phyloP scores from a whole-genome alignment of 495 filamentous ascomycete species.

The Penicillium taxi region DNA sequence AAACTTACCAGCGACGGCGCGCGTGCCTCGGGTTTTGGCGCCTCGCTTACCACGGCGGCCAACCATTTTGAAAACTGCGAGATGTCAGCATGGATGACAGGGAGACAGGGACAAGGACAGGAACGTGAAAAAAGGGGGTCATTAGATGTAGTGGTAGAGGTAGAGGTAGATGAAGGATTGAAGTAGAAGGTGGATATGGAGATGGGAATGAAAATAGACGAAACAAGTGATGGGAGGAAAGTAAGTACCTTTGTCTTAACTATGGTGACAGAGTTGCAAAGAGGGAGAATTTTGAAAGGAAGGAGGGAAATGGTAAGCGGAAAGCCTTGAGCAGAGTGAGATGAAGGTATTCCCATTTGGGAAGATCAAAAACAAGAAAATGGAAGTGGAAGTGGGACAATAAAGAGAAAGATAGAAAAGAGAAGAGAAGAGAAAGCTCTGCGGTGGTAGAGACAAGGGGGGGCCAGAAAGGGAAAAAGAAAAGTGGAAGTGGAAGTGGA shows the following conservation, averaged over 20 bases:
- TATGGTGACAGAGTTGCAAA: too few relatives aligned
- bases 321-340: too few relatives aligned
- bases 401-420: constrained; percentile 2
- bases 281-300: too few relatives aligned
- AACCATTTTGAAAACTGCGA: too few relatives aligned
- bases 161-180: not conserved
- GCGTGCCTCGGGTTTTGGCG: too few relatives aligned
- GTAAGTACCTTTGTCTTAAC: too few relatives aligned
- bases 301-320: too few relatives aligned
- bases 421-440: not conserved
- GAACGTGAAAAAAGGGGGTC: too few relatives aligned
- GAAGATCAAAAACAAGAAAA: too few relatives aligned
- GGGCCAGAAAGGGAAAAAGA: not conserved
- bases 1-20: not conserved
- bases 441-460: not conserved
- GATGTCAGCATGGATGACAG: too few relatives aligned
- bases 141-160: not conserved
- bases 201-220: not conserved
- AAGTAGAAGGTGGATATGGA: not conserved
- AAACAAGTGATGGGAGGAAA: too few relatives aligned
- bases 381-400: constrained; percentile 1
- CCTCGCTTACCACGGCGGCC: constrained; percentile 20
- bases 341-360: too few relatives aligned
- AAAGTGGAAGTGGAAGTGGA: not conserved
- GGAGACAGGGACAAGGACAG: not conserved